phyloP scores from a whole-genome alignment of 2,329 filamentous ascomycete genomes.

The Sclerotinia subarctica region DNA sequence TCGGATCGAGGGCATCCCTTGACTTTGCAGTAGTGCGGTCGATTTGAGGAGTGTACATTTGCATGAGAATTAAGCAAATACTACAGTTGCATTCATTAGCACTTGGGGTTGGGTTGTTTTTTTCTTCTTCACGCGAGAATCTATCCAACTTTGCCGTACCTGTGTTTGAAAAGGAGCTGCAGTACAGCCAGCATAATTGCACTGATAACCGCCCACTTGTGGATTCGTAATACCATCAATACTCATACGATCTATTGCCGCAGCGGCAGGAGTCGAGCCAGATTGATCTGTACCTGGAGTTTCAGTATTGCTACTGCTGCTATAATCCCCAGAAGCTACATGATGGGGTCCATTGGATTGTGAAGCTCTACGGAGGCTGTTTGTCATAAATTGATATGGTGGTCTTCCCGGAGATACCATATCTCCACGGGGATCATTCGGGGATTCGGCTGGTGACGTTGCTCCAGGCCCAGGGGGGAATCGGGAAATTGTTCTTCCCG shows the following conservation, averaged over 20 bases:
- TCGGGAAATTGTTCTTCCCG: slow-evolving; percentile 28
- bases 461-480: slow-evolving; percentile 31
- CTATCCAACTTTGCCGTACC: slow-evolving; percentile 40
- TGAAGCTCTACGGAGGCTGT: slow-evolving; percentile 31
- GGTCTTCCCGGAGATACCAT: slow-evolving; percentile 39
- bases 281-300: slow-evolving; percentile 48
- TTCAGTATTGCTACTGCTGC: slow-evolving; percentile 41
- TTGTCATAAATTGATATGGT: slow-evolving; percentile 25
- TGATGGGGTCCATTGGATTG: slow-evolving; percentile 32
- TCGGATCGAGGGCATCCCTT: slow-evolving; percentile 60
- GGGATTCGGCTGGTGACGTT: slow-evolving; percentile 36
- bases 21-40: slow-evolving; percentile 65
- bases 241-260: slow-evolving; percentile 53
- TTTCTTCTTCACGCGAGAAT: not conserved
- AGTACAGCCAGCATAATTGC: slow-evolving; percentile 61
- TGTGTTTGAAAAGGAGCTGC: slow-evolving; percentile 74
- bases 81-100: slow-evolving; percentile 37
- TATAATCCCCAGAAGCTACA: slow-evolving; percentile 32
- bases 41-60: slow-evolving; percentile 64
- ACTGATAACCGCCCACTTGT: slow-evolving; percentile 54
- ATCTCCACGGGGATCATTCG: slow-evolving; percentile 43
- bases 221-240: slow-evolving; percentile 57
- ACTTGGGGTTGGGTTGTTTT: not conserved
- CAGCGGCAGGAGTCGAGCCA: slow-evolving; percentile 43
- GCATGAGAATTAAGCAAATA: slow-evolving; percentile 76